These are phyloP conservation scores for Melampsora americana DNA, from an alignment of 1,284 basidiomycete species.

Conservation along the genomic window DNA sequence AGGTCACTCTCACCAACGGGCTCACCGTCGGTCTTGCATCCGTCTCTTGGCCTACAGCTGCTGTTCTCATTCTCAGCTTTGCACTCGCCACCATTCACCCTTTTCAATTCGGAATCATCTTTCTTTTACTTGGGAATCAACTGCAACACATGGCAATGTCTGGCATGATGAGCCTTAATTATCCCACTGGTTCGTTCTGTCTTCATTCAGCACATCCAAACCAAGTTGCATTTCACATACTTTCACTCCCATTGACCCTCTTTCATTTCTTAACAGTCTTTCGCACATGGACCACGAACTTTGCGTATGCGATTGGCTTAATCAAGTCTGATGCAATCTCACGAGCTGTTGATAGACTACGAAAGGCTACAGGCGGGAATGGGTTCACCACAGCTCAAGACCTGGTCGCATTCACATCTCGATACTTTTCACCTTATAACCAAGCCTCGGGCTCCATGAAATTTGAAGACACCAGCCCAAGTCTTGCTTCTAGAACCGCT, in stretches of 20 bases:
- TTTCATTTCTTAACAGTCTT: slow-evolving; percentile 48
- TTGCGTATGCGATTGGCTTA: slow-evolving; percentile 45
- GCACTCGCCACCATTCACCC: slow-evolving; percentile 50
- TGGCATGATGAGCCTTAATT: slow-evolving; percentile 51
- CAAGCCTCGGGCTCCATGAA: slow-evolving; percentile 8
- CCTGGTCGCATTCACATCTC: slow-evolving; percentile 18
- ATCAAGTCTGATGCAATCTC: slow-evolving; percentile 47
- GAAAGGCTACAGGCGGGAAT: slow-evolving; percentile 25
- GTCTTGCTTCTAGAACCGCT: slow-evolving; percentile 5
- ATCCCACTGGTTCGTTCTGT: slow-evolving; percentile 49
- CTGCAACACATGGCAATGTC: slow-evolving; percentile 52
- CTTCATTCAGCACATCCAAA: slow-evolving; percentile 48
- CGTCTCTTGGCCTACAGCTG: slow-evolving; percentile 50
- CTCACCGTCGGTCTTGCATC: slow-evolving; percentile 50
- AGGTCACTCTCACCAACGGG: slow-evolving; percentile 53
- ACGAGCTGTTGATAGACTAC: slow-evolving; percentile 46
- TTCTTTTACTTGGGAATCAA: slow-evolving; percentile 28
- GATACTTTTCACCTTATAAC: slow-evolving; percentile 33
- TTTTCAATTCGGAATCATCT: slow-evolving; percentile 24
- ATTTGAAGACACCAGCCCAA: neutral
- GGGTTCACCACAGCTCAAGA: slow-evolving; percentile 32
- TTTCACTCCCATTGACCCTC: neutral
- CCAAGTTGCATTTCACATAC: neutral
- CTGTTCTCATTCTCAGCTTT: slow-evolving; percentile 47
- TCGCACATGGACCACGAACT: slow-evolving; percentile 49